Conservation (phyloP, 1,284 basidiomycete genomes). For the Irpex sp. region DNA sequence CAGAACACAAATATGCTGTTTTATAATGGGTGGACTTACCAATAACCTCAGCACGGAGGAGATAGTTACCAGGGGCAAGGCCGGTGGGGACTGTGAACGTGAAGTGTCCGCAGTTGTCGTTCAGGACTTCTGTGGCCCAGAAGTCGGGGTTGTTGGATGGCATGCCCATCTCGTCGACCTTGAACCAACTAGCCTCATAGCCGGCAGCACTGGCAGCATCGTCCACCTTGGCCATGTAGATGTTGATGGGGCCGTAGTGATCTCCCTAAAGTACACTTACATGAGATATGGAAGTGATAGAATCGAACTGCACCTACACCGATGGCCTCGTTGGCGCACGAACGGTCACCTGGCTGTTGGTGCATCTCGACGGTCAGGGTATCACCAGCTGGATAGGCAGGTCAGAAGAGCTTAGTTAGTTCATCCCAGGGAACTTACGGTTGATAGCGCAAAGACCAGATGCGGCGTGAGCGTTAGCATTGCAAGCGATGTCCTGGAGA, state of each 20-base stretch:
- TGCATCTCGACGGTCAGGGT: slow-evolving; percentile 51
- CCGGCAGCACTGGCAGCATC: slow-evolving; percentile 44
- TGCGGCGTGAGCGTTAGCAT: slow-evolving; percentile 32
- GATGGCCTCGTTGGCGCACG: slow-evolving; percentile 44
- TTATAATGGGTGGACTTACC: slow-evolving; percentile 26
- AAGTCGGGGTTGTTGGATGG: slow-evolving; percentile 45
- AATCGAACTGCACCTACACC: slow-evolving; percentile 11
- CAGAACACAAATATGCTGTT: background rate
- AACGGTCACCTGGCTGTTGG: slow-evolving; percentile 44
- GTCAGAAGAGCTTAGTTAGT: background rate
- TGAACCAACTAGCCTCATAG: slow-evolving; percentile 45
- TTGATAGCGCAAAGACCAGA: slow-evolving; percentile 37
- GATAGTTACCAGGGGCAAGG: slow-evolving; percentile 47
- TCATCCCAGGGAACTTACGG: slow-evolving; percentile 26
- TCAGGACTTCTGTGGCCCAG: slow-evolving; percentile 30
- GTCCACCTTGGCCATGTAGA: slow-evolving; percentile 45
- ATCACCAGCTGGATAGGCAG: slow-evolving; percentile 37
- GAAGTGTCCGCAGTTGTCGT: slow-evolving; percentile 51
- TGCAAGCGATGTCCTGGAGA: slow-evolving; percentile 45
- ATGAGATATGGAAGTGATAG: slow-evolving; percentile 26
- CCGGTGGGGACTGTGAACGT: slow-evolving; percentile 44
- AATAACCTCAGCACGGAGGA: slow-evolving; percentile 50
- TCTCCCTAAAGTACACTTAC: slow-evolving; percentile 33
- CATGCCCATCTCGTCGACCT: slow-evolving; percentile 45
- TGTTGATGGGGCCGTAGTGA: slow-evolving; percentile 44